phyloP scores from a whole-genome alignment of 257 asterid genomes.

The Penstemon eatonii region DNA sequence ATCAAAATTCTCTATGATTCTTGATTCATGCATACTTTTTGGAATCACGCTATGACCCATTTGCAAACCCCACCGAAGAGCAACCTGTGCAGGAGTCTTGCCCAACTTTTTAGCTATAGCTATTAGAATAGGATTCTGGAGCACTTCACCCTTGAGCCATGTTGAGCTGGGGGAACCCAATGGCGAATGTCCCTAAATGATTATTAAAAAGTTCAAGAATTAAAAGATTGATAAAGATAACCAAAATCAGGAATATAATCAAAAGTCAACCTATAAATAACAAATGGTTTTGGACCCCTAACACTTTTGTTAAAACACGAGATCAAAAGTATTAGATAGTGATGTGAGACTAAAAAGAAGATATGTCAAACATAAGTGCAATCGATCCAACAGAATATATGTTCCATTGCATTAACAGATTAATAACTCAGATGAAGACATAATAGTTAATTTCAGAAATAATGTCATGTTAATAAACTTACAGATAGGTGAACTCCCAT shows the following conservation, averaged over 20 bases:
- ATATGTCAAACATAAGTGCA: too few species aligned
- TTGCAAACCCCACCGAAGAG: conserved; percentile 61
- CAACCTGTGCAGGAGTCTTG: conserved; percentile 57
- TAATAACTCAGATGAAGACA: not conserved
- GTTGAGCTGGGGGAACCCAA: conserved; percentile 85
- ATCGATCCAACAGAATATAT: too few species aligned
- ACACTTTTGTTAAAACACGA: too few species aligned
- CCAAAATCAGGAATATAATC: not conserved
- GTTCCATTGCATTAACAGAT: too few species aligned
- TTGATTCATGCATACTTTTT: conserved; percentile 43
- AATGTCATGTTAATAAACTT: conserved; percentile 33
- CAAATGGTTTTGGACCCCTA: not conserved
- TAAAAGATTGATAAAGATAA: not conserved
- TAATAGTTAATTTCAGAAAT: not conserved
- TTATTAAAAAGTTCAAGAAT: not conserved
- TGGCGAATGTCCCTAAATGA: conserved; percentile 71
- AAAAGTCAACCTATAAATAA: not conserved
- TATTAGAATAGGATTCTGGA: conserved; percentile 55
- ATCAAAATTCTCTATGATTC: conserved; percentile 56
- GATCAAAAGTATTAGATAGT: too few species aligned
- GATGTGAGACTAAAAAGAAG: not conserved
- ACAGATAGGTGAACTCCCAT: conserved; percentile 83
- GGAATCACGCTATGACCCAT: conserved; percentile 59
- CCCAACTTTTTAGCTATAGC: conserved; percentile 48
- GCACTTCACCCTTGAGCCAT: conserved; percentile 64